Base-by-base conservation (phyloP, 208 protist species). In the Wallacemonas rigidus region DNA sequence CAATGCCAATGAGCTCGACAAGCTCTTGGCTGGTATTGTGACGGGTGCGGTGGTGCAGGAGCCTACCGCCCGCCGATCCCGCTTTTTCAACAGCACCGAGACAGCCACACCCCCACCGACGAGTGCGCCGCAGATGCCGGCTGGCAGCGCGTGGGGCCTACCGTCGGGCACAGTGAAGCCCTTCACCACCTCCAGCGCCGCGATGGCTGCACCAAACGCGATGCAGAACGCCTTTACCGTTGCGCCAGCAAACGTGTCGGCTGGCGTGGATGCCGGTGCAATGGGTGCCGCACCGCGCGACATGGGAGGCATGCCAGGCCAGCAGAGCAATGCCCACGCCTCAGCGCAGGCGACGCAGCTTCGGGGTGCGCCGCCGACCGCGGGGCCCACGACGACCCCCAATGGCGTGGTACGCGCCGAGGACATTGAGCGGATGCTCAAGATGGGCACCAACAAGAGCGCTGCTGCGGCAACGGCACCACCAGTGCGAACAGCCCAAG, bases 1-100 rank as follows among this genome's bases (percentile, higher is more conserved):
- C n/a, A 53, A 38, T 26, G 60, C 60, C 55, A 67, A 86, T 57
- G 86, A 91, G 68, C 76, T 91, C 14, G 86, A 91, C 45, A 74
- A 81, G 7, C 65, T 91, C 7, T 54, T 91, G 47, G 82, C 82
- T 2, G 77, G 71, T 47, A 85, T 90, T 35, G 58, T 69, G 36
- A 77, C 76, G 51, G 40, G 70, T 48, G 71, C 71, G 47, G 78
- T 75, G n/a, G 39, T 67, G 12, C 41, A 76, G 38, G 69, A 70
- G 6, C 63, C 43, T 41, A 73, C 60, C 39, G 48, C 63, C 3
- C 62, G 51, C 43, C 85, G 85, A 63, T 90, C 85, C 1, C 85
- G 85, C 74, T 90, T 90, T 60, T 90, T 90, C 72, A 74, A 74
- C 68, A 69, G 45, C 67, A 55, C 39, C 14, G 35, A 56, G 17